phyloP scores from a whole-genome alignment of 2,329 filamentous ascomycete genomes.

The Thermomyces lanuginosus region DNA sequence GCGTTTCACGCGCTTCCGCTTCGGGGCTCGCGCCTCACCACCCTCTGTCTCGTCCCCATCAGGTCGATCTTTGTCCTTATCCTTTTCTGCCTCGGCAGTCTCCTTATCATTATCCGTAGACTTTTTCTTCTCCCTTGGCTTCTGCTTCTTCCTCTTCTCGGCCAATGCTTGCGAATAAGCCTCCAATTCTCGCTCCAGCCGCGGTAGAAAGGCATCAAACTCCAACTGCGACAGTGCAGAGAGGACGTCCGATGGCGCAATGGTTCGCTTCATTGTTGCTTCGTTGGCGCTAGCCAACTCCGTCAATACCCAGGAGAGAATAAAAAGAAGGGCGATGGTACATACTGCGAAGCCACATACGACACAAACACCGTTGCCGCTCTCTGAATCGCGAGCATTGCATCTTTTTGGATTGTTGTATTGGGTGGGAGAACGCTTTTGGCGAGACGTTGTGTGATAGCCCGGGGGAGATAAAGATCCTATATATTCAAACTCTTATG shows the following conservation, averaged over 20 bases:
- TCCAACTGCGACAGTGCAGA: constrained; percentile 44
- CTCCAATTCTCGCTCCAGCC: constrained; percentile 44
- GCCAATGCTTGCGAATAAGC: constrained; percentile 23
- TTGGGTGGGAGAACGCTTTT: constrained; percentile 49
- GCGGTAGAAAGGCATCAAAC: constrained; percentile 41
- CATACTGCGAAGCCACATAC: constrained; percentile 44
- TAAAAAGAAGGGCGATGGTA: not conserved
- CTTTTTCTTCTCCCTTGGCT: constrained; percentile 32
- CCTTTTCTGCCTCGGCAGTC: constrained; percentile 12
- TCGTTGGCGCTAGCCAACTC: constrained; percentile 39
- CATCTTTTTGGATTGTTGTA: constrained; percentile 50
- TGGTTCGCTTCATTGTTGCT: constrained; percentile 45
- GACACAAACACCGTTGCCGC: constrained; percentile 52
- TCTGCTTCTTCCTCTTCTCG: constrained; percentile 19
- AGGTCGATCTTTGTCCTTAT: constrained; percentile 8
- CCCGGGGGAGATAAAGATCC: constrained; percentile 48
- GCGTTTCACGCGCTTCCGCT: constrained; percentile 6
- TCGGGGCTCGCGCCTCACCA: constrained; percentile 4
- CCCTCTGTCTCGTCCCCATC: constrained; percentile 2
- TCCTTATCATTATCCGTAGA: constrained; percentile 6
- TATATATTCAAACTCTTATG: constrained; percentile 11
- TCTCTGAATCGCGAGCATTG: constrained; percentile 46
- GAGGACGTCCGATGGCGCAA: constrained; percentile 45
- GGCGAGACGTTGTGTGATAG: constrained; percentile 44
- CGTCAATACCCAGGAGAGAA: not conserved